A percentile compares a stretch with the other conserved stretches of the same genome.
Evolutionary conservation across 768 basidiomycete genomes (phyloP).

Genomic region (Mycena venus): DNA sequence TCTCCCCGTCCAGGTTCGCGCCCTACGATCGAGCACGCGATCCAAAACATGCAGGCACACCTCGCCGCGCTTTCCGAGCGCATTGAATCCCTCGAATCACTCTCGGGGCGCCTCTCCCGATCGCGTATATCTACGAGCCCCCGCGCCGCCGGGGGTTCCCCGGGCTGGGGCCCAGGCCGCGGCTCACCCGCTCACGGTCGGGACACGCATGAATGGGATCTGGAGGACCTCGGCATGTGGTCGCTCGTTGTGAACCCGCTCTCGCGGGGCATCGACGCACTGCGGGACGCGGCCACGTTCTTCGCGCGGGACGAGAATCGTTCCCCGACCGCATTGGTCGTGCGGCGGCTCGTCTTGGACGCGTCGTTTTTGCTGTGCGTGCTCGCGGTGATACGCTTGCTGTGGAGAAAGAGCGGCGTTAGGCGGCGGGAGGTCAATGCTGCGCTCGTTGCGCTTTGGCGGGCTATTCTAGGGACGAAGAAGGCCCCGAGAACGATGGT

Average conservation of each 20-base stretch:
- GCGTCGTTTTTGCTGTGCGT: conserved; percentile 79
- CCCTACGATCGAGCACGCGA: conserved; percentile 75
- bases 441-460: conserved; percentile 78
- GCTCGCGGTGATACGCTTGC: conserved; percentile 65
- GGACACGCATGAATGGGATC: conserved; percentile 66
- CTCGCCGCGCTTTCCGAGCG: conserved; percentile 87
- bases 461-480: conserved; percentile 73
- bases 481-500: conserved; percentile 57
- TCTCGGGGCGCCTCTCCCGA: conserved; percentile 54
- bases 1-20: conserved; percentile 59
- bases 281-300: conserved; percentile 68
- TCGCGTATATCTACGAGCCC: conserved; percentile 57
- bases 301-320: conserved; percentile 70
- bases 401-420: conserved; percentile 79
- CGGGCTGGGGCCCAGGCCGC: conserved; percentile 54
- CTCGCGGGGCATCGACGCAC: conserved; percentile 59
- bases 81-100: conserved; percentile 75
- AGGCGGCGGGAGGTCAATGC: conserved; percentile 76
- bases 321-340: conserved; percentile 75
- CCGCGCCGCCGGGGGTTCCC: conserved; percentile 53
- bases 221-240: conserved; percentile 91
- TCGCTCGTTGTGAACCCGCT: conserved; percentile 77
- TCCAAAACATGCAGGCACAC: conserved; percentile 86
- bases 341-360: conserved; percentile 84
- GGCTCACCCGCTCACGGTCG: conserved; percentile 56